These are phyloP conservation scores for Quaeritorhiza haematococci DNA, from an alignment of 371 early-diverging fungal species.

Conservation along the genomic window DNA sequence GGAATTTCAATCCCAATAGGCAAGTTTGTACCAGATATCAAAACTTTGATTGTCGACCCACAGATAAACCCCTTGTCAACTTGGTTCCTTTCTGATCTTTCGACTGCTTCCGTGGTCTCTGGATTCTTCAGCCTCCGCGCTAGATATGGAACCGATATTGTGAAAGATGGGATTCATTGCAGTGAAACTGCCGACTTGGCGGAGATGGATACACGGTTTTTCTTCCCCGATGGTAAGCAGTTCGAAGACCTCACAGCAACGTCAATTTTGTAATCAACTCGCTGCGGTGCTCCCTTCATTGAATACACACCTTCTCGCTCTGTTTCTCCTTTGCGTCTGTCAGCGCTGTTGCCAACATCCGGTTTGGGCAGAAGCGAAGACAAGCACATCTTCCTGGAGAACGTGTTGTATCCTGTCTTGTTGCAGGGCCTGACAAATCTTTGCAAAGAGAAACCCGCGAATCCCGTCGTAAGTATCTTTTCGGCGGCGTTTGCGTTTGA, in stretches of 20 bases:
- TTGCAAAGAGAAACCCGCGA: conserved; percentile 47
- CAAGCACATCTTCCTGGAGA: conserved; percentile 36
- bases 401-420: conserved; percentile 41
- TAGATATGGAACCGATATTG: conserved; percentile 26
- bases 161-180: conserved; percentile 33
- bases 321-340: background rate
- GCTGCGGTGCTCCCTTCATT: conserved; percentile 5
- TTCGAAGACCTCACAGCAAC: no score
- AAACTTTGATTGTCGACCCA: background rate
- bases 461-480: conserved; percentile 37
- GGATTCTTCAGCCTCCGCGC: conserved; percentile 28
- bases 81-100: background rate
- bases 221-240: conserved; percentile 43
- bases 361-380: background rate
- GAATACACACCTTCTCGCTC: conserved; percentile 20
- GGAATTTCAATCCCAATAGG: conserved; percentile 21
- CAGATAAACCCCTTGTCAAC: conserved; percentile 9
- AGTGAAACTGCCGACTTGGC: conserved; percentile 21
- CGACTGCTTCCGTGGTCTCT: background rate
- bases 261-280: background rate
- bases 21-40: background rate
- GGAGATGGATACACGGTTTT: conserved; percentile 31
- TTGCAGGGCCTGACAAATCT: conserved; percentile 44
- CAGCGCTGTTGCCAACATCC: background rate
- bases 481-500: background rate